These are phyloP conservation scores for Nicotiana obtusifolia DNA, from an alignment of 257 asterid species.

Conservation along the genomic window DNA sequence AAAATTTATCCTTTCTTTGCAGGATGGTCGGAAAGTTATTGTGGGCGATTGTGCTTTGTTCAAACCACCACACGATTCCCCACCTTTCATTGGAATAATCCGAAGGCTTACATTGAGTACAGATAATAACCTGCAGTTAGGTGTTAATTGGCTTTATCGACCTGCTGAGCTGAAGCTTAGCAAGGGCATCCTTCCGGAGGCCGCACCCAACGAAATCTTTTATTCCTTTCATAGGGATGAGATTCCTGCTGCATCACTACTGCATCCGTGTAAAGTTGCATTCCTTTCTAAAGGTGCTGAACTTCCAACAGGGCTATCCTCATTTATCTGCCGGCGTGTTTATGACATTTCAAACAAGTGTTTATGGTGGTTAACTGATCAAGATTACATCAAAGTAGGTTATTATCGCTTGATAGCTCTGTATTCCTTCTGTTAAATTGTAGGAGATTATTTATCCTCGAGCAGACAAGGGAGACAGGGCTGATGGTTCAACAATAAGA, in stretches of 20 bases:
- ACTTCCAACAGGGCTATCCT: constrained; percentile 65
- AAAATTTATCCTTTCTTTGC: constrained; percentile 20
- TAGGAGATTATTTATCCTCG: background rate
- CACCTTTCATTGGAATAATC: constrained; percentile 69
- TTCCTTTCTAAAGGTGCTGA: constrained; percentile 84
- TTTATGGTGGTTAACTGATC: constrained; percentile 88
- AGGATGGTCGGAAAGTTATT: constrained; percentile 61
- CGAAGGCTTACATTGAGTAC: constrained; percentile 38
- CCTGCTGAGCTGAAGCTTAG: constrained; percentile 59
- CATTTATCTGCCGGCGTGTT: constrained; percentile 80
- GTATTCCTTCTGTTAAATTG: background rate
- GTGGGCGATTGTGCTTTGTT: constrained; percentile 81
- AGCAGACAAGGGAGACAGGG: background rate
- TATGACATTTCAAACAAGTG: constrained; percentile 44
- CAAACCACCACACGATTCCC: constrained; percentile 59
- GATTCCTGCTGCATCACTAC: constrained; percentile 76
- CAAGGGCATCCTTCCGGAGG: constrained; percentile 55
- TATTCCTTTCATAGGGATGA: constrained; percentile 83
- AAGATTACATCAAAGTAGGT: constrained; percentile 72
- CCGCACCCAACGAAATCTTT: constrained; percentile 79
- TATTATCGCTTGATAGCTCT: constrained; percentile 6
- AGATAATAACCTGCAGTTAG: constrained; percentile 44
- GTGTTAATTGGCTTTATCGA: constrained; percentile 85
- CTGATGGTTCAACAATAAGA: background rate
- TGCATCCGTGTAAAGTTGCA: constrained; percentile 97